These are phyloP conservation scores for Acorus calamus DNA, from an alignment of 106 monocot species.

Conservation along the genomic window DNA sequence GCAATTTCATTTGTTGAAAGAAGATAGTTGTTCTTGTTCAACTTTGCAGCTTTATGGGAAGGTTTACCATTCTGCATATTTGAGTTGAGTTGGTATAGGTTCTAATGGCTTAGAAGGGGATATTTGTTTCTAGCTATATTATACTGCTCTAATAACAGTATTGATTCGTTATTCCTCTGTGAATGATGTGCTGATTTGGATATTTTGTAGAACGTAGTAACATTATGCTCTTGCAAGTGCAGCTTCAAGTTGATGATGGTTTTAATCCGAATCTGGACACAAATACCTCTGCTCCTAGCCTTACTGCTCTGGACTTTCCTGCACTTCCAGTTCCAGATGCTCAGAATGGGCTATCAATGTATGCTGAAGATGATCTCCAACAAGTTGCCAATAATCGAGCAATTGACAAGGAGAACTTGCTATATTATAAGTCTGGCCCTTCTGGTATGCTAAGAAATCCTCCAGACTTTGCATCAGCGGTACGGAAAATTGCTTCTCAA, in stretches of 20 bases:
- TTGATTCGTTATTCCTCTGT: no score
- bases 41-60: no score
- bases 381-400: conserved; percentile 27
- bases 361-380: conserved; percentile 18
- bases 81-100: no score
- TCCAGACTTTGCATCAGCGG: conserved; percentile 53
- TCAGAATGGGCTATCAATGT: conserved; percentile 34
- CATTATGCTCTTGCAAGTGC: conserved; percentile 6
- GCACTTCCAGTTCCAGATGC: conserved; percentile 26
- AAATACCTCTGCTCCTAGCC: conserved; percentile 36
- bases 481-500: conserved; percentile 42
- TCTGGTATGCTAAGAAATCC: conserved; percentile 27
- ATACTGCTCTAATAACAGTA: no score
- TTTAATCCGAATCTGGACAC: conserved; percentile 43
- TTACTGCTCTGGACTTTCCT: conserved; percentile 41
- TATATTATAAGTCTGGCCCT: conserved; percentile 13
- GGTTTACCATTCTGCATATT: no score
- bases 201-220: no score
- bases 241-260: conserved; percentile 58
- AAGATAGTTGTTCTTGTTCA: no score
- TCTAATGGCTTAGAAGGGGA: no score
- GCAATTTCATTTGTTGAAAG: no score
- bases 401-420: conserved; percentile 7
- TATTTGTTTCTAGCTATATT: no score
- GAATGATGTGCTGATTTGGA: no score